Percentiles rank a stretch among this genome's conserved stretches.
phyloP scores from a whole-genome alignment of 495 filamentous ascomycete genomes.

The Hypoxylon fragiforme region DNA sequence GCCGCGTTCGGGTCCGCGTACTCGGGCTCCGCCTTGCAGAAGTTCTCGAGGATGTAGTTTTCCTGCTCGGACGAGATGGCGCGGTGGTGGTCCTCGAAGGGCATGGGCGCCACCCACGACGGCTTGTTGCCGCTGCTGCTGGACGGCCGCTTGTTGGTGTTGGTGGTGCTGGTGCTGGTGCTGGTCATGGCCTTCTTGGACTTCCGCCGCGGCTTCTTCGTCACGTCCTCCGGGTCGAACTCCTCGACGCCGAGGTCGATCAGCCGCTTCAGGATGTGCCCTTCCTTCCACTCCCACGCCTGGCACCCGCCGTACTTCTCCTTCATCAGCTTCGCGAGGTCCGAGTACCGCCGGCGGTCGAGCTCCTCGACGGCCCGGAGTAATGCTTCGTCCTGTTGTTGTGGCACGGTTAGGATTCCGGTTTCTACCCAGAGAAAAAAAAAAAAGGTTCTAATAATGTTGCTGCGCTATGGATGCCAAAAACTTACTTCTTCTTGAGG shows the following conservation, averaged over 20 bases:
- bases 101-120: too few relatives aligned
- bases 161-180: background rate
- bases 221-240: constrained; percentile 33
- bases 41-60: constrained; percentile 46
- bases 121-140: too few relatives aligned
- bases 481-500: constrained; percentile 49
- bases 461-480: too few relatives aligned
- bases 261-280: constrained; percentile 36
- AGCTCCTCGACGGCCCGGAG: constrained; percentile 29
- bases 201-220: constrained; percentile 37
- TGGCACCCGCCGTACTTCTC: constrained; percentile 39
- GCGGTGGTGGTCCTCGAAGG: constrained; percentile 31
- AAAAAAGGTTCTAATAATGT: too few relatives aligned
- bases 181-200: constrained; percentile 25
- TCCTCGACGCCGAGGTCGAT: constrained; percentile 36
- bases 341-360: constrained; percentile 34
- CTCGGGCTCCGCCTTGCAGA: constrained; percentile 38
- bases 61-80: constrained; percentile 44
- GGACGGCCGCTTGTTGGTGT: too few relatives aligned
- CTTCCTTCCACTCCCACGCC: constrained; percentile 41
- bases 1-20: constrained; percentile 15
- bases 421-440: too few relatives aligned
- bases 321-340: constrained; percentile 38
- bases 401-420: too few relatives aligned
- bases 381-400: constrained; percentile 35